phyloP scores from a whole-genome alignment of 257 asterid genomes.

The Gentiana straminea region DNA sequence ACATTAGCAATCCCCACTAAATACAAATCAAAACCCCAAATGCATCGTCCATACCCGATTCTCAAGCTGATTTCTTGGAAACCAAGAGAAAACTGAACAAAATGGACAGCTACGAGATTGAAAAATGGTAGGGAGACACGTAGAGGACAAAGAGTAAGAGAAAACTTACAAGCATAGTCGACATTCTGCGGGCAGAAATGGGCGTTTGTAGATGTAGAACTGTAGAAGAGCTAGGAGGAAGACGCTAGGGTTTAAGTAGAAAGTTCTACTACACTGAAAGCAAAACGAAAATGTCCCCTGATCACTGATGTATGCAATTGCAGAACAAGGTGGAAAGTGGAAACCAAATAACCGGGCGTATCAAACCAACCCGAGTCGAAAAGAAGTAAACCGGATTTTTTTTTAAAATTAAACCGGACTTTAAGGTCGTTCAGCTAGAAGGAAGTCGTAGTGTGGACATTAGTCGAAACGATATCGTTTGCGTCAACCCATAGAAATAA shows the following conservation, averaged over 20 bases:
- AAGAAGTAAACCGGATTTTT: too few relatives aligned
- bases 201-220: background rate
- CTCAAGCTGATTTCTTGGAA: background rate
- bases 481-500: too few relatives aligned
- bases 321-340: too few relatives aligned
- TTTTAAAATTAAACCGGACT: too few relatives aligned
- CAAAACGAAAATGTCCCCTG: too few relatives aligned
- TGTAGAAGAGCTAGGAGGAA: background rate
- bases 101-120: background rate
- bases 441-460: too few relatives aligned
- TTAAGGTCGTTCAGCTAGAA: too few relatives aligned
- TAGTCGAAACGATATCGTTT: too few relatives aligned
- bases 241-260: constrained; percentile 12
- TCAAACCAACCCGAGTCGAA: too few relatives aligned
- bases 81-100: background rate
- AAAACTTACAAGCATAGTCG: constrained; percentile 21
- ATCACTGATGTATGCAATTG: too few relatives aligned
- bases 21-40: background rate
- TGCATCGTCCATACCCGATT: background rate
- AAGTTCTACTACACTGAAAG: too few relatives aligned
- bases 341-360: too few relatives aligned
- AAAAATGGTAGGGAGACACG: background rate
- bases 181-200: constrained; percentile 8
- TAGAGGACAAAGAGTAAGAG: background rate
- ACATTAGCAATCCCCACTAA: background rate